Evolutionary conservation across 805 yeast species (phyloP).

Genomic region (Wickerhamomyces kurtzmanii): DNA sequence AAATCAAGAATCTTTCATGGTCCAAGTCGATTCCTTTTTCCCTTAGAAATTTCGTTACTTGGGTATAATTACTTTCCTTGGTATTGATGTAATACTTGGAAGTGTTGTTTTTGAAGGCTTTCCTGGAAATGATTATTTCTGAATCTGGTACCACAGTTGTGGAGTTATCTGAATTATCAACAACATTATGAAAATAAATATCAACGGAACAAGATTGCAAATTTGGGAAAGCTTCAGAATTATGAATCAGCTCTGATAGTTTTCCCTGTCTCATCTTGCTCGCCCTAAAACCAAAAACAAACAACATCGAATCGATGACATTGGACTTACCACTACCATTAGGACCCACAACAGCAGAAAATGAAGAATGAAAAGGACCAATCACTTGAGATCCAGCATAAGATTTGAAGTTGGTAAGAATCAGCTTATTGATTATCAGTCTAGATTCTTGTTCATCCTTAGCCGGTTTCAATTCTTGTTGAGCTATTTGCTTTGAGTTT

Average conservation of each 20-base stretch:
- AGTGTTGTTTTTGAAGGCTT: conserved; percentile 65
- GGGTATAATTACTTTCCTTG: conserved; percentile 59
- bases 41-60: conserved; percentile 65
- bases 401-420: conserved; percentile 82
- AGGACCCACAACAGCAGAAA: conserved; percentile 97
- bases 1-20: conserved; percentile 86
- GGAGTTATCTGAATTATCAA: conserved; percentile 43
- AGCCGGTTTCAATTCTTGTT: no score
- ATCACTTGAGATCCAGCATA: conserved; percentile 89
- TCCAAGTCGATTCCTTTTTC: conserved; percentile 87
- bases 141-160: conserved; percentile 39
- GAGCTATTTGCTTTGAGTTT: conserved; percentile 20
- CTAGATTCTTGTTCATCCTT: conserved; percentile 43
- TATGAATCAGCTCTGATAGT: conserved; percentile 86
- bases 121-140: conserved; percentile 62
- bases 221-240: conserved; percentile 63
- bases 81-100: conserved; percentile 75
- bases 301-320: conserved; percentile 91
- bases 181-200: conserved; percentile 72
- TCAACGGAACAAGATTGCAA: conserved; percentile 81
- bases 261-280: conserved; percentile 94
- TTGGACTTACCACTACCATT: conserved; percentile 98
- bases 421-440: conserved; percentile 65
- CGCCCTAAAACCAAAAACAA: conserved; percentile 96
- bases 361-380: conserved; percentile 91